Base-by-base conservation (phyloP, 306 rosid genomes). In the Cucumis sativus region DNA sequence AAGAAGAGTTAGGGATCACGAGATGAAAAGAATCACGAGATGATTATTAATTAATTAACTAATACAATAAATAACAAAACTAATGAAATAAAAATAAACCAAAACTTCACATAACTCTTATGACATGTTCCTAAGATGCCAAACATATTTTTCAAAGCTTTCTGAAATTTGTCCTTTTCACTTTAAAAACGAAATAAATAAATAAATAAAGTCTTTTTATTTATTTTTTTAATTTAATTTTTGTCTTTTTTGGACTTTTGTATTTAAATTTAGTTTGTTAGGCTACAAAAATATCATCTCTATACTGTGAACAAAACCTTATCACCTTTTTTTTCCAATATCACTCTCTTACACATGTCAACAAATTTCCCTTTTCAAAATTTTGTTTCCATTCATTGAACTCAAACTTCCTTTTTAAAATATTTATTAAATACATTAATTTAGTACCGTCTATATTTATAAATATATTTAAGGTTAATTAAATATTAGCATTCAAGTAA, bases 31-130 rank as follows among this genome's bases (percentile, higher is more conserved):
- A 7, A 70, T 70, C 75, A 47, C 75, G 59, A 14, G 59, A 25
- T 70, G 75, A 25, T 8, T 20, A 21, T 14, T 43, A 47, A 33
- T 33, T 33, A 33, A 33, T 33, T 33, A 33, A 70, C 47, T 47
- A 70, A 39, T 45, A 43, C 28, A 43, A 41, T 7, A 14, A 68
- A 39, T 43, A 0, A 20, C n/a, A 40, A 43, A 43, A 43, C n/a
- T 68, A 47, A 70, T 70, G 59, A 70, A 21, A 70, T 21, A 70
- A 70, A 23, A 70, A 70, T 10, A 70, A 21, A 23, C 30, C 39
- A 23, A 70, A 47, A 15, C 7, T 47, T 70, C 75, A 70, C 75
- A 69, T 69, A 21, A 45, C 75, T 69, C 75, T 45, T 69, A 69
- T 69, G 75, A 69, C 57, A 45, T 69, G 75, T 69, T 69, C 45